Percentiles rank a stretch among this genome's conserved stretches.
Evolutionary conservation across 176 grass and related monocot genomes (phyloP).

Genomic region (Alopecurus myosuroides): DNA sequence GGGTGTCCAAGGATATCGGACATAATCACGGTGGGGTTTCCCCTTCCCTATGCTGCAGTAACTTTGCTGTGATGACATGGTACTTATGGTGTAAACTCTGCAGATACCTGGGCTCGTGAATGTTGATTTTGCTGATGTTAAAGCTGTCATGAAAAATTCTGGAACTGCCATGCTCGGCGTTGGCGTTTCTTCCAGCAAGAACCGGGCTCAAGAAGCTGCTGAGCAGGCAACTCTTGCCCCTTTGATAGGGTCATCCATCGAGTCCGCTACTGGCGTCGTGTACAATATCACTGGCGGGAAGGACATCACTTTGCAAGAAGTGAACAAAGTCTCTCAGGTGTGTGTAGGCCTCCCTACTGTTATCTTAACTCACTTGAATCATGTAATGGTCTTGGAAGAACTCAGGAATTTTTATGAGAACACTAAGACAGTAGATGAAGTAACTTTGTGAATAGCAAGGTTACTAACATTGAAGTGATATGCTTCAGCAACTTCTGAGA

Average conservation of each 20-base stretch:
- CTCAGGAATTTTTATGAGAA: background rate
- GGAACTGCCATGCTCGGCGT: conserved; percentile 95
- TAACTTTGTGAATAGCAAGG: background rate
- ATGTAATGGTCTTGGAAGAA: background rate
- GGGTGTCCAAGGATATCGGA: conserved; percentile 99
- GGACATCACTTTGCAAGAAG: conserved; percentile 96
- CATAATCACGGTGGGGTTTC: conserved; percentile 72
- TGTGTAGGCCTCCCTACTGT: background rate
- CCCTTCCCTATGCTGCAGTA: background rate
- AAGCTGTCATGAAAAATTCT: conserved; percentile 93
- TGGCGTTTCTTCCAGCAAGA: conserved; percentile 92
- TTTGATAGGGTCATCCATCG: conserved; percentile 91
- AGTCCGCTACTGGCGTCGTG: conserved; percentile 84
- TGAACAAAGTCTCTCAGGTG: conserved; percentile 97
- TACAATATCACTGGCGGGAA: conserved; percentile 97
- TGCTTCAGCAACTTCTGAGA: background rate
- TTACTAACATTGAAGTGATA: background rate
- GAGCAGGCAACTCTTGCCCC: conserved; percentile 95
- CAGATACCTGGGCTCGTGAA: conserved; percentile 96
- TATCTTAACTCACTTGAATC: background rate
- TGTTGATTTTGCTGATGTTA: conserved; percentile 99
- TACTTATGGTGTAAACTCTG: background rate
- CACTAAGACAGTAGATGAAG: background rate
- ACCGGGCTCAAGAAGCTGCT: conserved; percentile 89
- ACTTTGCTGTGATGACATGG: background rate